These are phyloP conservation scores for Cunninghamia lanceolata DNA, from an alignment of 75 land plant species.

Conservation along the genomic window DNA sequence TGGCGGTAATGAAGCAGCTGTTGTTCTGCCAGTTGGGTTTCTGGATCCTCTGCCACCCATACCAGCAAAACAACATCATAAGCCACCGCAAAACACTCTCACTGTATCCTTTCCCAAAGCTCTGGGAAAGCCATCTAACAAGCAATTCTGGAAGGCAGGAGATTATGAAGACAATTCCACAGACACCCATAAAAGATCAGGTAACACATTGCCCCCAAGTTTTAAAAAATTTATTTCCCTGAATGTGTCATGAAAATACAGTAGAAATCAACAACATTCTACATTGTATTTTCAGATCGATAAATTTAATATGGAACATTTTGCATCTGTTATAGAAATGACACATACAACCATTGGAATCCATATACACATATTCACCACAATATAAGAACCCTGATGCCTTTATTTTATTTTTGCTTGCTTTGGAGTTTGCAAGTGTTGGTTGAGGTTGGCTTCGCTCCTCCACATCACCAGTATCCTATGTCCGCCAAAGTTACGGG, in stretches of 20 bases:
- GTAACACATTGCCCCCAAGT: neutral
- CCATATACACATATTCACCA: neutral
- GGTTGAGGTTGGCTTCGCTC: neutral
- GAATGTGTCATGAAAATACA: neutral
- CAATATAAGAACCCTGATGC: neutral
- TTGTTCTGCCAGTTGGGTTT: conserved; percentile 42
- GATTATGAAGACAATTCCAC: conserved; percentile 29
- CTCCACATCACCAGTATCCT: neutral
- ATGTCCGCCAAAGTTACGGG: neutral
- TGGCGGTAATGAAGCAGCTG: conserved; percentile 1
- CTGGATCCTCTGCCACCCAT: conserved; percentile 44
- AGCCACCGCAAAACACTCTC: neutral
- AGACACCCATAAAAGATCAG: neutral
- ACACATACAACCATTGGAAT: neutral
- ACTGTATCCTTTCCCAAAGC: neutral
- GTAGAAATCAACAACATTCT: neutral
- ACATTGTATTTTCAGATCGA: neutral
- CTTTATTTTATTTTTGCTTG: too few species aligned
- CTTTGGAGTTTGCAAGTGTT: too few species aligned
- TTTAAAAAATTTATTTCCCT: neutral
- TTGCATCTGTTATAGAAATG: neutral
- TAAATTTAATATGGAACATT: neutral
- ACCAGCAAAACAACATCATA: neutral
- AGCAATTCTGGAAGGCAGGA: conserved; percentile 41
- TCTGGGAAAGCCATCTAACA: neutral